Base-by-base conservation (phyloP, 129 eudicot species). In the Silybum marianum region DNA sequence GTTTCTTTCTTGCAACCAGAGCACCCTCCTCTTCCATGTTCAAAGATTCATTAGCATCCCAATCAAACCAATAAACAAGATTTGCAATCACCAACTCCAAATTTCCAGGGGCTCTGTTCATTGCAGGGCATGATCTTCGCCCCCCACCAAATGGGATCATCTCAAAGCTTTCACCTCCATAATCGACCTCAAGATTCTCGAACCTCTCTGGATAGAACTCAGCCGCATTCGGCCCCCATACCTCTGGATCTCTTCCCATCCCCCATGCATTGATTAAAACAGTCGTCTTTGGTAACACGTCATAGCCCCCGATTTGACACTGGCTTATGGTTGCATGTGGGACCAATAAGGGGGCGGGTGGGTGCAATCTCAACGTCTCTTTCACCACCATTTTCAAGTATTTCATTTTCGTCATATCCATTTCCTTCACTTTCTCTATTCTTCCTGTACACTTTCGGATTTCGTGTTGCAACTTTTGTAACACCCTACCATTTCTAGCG, bases 301-400 rank as follows among this genome's bases (percentile, higher is more conserved):
- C 80, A 2, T 82, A 82, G 3, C 85, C 85, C 6, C 63, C 81
- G 7, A 82, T 9, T n/a, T 74, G 14, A 19, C 54, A 18, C 2
- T 81, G 69, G 75, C 69, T 74, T 5, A 81, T 10, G 80, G 75
- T 74, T 72, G 78, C 82, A 76, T 80, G 90, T 18, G 88, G 93
- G 10, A 84, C 22, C 32, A 89, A 69, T 9, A 89, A 77, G 3
- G 93, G 90, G 19, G 78, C 93, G 0, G 82, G 79, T 0, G 93
- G 79, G 68, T 89, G 93, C 3, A 89, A 60, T 60, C 93, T 39
- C 19, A 89, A 62, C 0, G 88, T 79, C 75, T 89, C 90, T 69
- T 89, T 89, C 19, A 86, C 85, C 67, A 89, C 83, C 44, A 85
- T 85, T 32, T 72, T 85, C 24, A 89, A 74, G 82, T 87, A 89